Evolutionary conservation across 108 stramenopile genomes (phyloP), one percentile per base, ranked within the genome.

Genomic region (Fragilaria crotonensis): DNA sequence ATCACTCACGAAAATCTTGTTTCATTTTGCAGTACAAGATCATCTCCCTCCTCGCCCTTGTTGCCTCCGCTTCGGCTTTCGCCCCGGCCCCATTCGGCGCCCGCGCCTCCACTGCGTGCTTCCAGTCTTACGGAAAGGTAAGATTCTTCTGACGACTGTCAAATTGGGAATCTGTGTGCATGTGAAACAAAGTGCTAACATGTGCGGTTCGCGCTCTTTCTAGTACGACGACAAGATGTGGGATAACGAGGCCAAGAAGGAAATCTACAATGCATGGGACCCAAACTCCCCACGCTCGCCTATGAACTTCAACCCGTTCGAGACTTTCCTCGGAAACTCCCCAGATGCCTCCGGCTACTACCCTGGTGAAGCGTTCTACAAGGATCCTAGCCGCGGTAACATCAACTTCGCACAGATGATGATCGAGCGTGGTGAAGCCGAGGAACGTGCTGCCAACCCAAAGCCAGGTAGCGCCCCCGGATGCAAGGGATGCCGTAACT

Each of bases 261-360:
- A 79, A 32, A 70, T 89, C 28, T 90, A 87, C 81, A 65, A 54
- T 49, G 67, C 67, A 45, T 95, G 87, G 88, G 85, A 95, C 76
- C 87, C 94, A 58, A 70, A 54, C 55, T 0, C 60, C 22, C 90
- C 94, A 46, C 85, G 94, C 45, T 72, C 85, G 17, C 66, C 77
- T 54, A 60, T 50, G 30, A 95, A 95, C 85, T 95, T 95, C 90
- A 91, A 95, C 87, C 94, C 94, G 62, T 95, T 95, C 83, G 89
- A 95, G 72, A 79, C 80, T 29, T 78, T 48, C 71, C 75, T 63
- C 51, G 67, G 53, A 54, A 59, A 56, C 54, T 33, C 54, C 7
- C 54, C 54, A 46, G 45, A 91, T 73, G 74, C 77, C 23, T 85
- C 83, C 53, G 89, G 89, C 25, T 75, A 73, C 75, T 91, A 78